Percentiles rank a stretch among this genome's conserved stretches.
Conservation (phyloP, 768 basidiomycete genomes). For the Mycena rebaudengoi region DNA sequence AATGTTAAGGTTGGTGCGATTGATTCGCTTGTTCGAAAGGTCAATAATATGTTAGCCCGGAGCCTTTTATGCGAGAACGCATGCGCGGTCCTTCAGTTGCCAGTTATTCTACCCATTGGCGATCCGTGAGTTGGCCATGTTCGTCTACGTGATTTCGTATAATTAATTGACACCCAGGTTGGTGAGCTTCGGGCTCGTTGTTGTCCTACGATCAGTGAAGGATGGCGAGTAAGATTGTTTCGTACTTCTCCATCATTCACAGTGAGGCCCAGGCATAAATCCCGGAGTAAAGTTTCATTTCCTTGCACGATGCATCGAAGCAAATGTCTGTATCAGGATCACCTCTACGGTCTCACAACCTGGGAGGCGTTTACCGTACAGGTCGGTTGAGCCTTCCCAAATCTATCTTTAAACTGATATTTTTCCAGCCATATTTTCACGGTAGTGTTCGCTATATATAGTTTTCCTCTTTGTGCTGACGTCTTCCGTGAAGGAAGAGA, state of each 20-base stretch:
- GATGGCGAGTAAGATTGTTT: slow-evolving; percentile 8
- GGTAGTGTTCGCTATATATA: slow-evolving; percentile 4
- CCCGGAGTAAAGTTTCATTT: background rate
- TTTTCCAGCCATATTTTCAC: slow-evolving; percentile 31
- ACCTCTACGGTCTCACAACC: slow-evolving; percentile 39
- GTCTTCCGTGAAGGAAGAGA: too few species aligned
- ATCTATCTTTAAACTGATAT: too few species aligned
- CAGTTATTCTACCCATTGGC: slow-evolving; percentile 31
- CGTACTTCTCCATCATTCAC: background rate
- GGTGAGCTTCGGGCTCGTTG: slow-evolving; percentile 36
- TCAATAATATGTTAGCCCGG: slow-evolving; percentile 21
- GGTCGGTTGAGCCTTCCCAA: too few species aligned
- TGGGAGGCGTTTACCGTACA: slow-evolving; percentile 33
- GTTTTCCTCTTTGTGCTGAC: background rate
- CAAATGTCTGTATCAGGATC: slow-evolving; percentile 33
- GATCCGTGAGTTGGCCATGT: slow-evolving; percentile 21
- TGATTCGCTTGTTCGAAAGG: background rate
- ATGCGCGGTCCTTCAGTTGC: slow-evolving; percentile 38
- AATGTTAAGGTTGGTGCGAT: slow-evolving; percentile 34
- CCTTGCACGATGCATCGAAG: background rate
- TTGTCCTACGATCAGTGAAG: slow-evolving; percentile 44
- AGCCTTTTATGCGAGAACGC: slow-evolving; percentile 33
- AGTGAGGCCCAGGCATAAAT: background rate
- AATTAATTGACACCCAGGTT: slow-evolving; percentile 4
- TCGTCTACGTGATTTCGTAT: background rate